Evolutionary conservation across 495 filamentous ascomycete genomes (phyloP), one percentile per base, ranked within the genome.

Genomic region (Entonaema liquescens): DNA sequence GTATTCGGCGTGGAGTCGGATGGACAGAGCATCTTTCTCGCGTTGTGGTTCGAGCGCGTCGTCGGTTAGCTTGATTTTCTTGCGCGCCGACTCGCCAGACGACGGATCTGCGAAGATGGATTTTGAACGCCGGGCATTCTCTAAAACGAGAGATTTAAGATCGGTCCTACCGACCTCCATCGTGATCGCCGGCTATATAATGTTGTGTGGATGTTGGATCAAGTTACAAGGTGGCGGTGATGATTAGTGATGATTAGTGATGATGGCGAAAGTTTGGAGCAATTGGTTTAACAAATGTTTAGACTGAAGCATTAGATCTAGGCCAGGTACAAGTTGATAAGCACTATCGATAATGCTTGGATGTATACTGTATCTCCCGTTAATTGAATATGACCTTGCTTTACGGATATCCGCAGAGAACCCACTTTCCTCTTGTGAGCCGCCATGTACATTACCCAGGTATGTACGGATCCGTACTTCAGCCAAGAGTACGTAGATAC

Each of bases 1-100:
- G 76, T 99, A 99, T 83, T 99, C 95, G 64, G 85, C 79, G 65
- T 81, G 79, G 2, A 84, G 75, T 15, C 82, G 82, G n/a, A 84
- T 57, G 65, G 81, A 83, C n/a, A 83, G 74, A 42, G 76, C 75
- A 13, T 81, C 69, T 65, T 81, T 81, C 54, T 76, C 78, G 66
- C 76, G 77, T 62, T 80, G 79, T 21, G 77, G 62, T 52, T 83
- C 81, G 62, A 29, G 62, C 53, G 76, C 53, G 47, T 79, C 78
- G 13, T 73, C 72, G 33, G 80, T 78, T 23, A 84, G 77, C 67
- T 78, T 81, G 70, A 83, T 62, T 49, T 78, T 80, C 73, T 84
- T 84, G 55, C 80, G 71, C 25, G 73, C 70, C 44, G 77, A 72
- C 57, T 73, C 74, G 31, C 65, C 56, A 12, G 76, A 59, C 25